Evolutionary conservation across 331 rosid genomes (phyloP), one percentile per base, ranked within the genome.

Genomic region (Erythrophleum ivorense): DNA sequence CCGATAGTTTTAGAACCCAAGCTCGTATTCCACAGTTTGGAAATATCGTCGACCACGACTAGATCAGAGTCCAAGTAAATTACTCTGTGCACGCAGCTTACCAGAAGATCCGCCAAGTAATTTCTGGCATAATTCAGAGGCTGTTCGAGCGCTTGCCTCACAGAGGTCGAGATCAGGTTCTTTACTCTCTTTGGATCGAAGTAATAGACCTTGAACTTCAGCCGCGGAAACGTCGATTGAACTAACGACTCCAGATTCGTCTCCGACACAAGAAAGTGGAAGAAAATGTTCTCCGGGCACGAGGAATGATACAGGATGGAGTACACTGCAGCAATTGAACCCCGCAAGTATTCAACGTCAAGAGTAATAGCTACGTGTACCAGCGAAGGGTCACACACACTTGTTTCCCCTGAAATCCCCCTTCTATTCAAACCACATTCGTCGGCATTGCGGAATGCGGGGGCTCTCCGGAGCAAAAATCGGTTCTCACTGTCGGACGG

Each of bases 301-400:
- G 62, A 77, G 15, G 97, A 85, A 68, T 91, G 91, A 3, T 82
- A 89, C 21, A 94, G 87, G 75, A 94, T 84, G 53, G 98, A 94
- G 80, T 94, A 87, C 31, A 94, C 97, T 70, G 98, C 98, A 36
- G 98, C 98, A 80, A 94, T 87, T 15, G 97, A 94, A 41, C 98
- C 98, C 9, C 98, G 98, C 29, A 94, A 91, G 71, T 94, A 94
- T 31, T 91, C 98, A 21, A 89, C 70, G 45, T 94, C 95, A n/a
- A 94, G 97, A 4, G 98, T 94, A 52, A 94, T 90, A 9, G 95
- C 98, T 0, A 94, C 93, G 79, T 94, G 98, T 16, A 91, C 95
- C 64, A 94, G 72, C 78, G 70, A 79, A 55, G 95, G 97, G 76
- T 91, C 89, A 58, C 98, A 94, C 14, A 88, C 90, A 46, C 76